Percentiles rank a stretch among this genome's conserved stretches.
These are phyloP conservation scores for Annulohypoxylon bovei DNA, from an alignment of 495 filamentous ascomycete genomes.

Conservation along the genomic window DNA sequence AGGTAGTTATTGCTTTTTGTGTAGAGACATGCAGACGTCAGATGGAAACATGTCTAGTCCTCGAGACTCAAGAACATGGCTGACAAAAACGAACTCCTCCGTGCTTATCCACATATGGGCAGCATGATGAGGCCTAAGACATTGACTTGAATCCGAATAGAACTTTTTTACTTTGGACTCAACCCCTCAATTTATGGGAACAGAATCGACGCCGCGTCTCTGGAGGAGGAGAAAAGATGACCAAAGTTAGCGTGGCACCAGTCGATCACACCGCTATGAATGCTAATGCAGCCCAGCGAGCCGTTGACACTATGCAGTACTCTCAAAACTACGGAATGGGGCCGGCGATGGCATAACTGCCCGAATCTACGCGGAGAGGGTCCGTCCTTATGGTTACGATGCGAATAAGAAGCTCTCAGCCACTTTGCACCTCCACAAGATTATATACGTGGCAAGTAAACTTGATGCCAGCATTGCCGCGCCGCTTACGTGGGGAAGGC, in stretches of 20 bases:
- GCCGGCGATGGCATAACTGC: constrained; percentile 19
- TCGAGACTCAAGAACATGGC: constrained; percentile 3
- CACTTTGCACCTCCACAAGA: constrained; percentile 7
- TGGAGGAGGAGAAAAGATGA: constrained; percentile 19
- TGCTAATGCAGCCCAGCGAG: constrained; percentile 30
- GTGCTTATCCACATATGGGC: constrained; percentile 15
- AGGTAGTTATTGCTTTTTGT: background rate
- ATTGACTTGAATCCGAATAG: constrained; percentile 9
- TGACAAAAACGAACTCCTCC: background rate
- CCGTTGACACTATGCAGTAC: constrained; percentile 4
- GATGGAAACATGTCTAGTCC: background rate
- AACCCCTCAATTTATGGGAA: constrained; percentile 43
- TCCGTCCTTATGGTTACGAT: constrained; percentile 12
- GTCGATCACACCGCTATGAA: constrained; percentile 23
- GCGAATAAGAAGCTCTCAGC: constrained; percentile 5
- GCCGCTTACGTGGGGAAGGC: constrained; percentile 21
- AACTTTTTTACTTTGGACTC: background rate
- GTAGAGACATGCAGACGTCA: background rate
- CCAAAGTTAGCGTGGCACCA: constrained; percentile 38
- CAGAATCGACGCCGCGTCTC: constrained; percentile 22
- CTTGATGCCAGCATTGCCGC: constrained; percentile 9
- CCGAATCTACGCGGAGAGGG: constrained; percentile 20
- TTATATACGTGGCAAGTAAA: constrained; percentile 31
- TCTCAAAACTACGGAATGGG: constrained; percentile 33
- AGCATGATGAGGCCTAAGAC: constrained; percentile 5